phyloP scores from a whole-genome alignment of 2,329 filamentous ascomycete genomes.

The Aspergillus sp. region DNA sequence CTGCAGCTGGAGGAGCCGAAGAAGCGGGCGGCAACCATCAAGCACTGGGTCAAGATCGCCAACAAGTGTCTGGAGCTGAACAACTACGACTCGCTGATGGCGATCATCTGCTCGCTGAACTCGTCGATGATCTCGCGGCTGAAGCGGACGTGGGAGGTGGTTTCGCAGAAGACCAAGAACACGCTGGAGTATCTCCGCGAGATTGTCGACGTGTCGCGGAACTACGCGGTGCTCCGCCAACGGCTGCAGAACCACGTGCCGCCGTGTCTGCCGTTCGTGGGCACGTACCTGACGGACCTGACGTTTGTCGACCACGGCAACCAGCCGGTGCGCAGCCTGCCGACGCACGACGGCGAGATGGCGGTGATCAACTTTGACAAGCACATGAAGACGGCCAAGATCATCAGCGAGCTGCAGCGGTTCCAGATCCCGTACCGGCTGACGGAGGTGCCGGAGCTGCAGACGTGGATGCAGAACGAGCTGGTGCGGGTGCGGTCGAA shows the following conservation, averaged over 20 bases:
- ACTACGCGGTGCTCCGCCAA: slow-evolving; percentile 82
- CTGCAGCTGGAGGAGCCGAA: slow-evolving; percentile 85
- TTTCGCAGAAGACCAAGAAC: slow-evolving; percentile 80
- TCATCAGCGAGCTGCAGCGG: slow-evolving; percentile 91
- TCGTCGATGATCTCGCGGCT: slow-evolving; percentile 86
- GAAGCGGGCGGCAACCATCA: slow-evolving; percentile 85
- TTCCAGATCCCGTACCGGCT: slow-evolving; percentile 94
- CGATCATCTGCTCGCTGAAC: slow-evolving; percentile 91
- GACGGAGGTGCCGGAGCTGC: slow-evolving; percentile 78
- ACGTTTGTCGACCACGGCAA: slow-evolving; percentile 97
- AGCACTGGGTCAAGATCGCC: slow-evolving; percentile 97
- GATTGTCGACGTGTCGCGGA: slow-evolving; percentile 87
- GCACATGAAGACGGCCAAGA: slow-evolving; percentile 88
- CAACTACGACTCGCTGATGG: slow-evolving; percentile 97
- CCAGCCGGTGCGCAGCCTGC: slow-evolving; percentile 75
- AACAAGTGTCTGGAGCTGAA: slow-evolving; percentile 81
- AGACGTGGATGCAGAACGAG: slow-evolving; percentile 87
- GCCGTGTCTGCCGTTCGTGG: slow-evolving; percentile 91
- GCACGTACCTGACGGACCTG: slow-evolving; percentile 93
- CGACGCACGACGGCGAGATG: slow-evolving; percentile 62
- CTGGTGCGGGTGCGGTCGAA: slow-evolving; percentile 70
- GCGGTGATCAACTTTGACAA: slow-evolving; percentile 98
- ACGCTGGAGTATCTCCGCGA: slow-evolving; percentile 74
- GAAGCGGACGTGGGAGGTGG: slow-evolving; percentile 85
- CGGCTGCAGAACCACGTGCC: slow-evolving; percentile 82